These are phyloP conservation scores for Colletotrichum sp. DNA, from an alignment of 2,329 filamentous ascomycete genomes.

Conservation along the genomic window DNA sequence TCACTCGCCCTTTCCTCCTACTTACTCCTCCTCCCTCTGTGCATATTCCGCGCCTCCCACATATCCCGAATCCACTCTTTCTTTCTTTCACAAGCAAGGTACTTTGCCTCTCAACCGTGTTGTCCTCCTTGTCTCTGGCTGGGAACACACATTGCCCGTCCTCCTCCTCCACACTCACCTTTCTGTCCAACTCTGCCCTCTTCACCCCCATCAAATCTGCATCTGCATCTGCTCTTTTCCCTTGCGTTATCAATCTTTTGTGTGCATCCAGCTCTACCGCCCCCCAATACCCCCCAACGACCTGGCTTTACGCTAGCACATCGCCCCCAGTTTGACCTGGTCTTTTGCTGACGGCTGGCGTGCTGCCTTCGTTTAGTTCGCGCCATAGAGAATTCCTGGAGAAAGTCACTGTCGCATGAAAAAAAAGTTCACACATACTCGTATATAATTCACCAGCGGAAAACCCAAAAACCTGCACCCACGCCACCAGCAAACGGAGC, in stretches of 20 bases:
- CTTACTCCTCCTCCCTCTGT: background rate
- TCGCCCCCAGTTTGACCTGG: background rate
- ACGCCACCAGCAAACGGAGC: background rate
- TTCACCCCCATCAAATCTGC: background rate
- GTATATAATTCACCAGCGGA: constrained; percentile 18
- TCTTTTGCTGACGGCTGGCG: constrained; percentile 15
- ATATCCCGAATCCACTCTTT: constrained; percentile 1
- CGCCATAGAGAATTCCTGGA: constrained; percentile 21
- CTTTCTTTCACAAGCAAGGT: constrained; percentile 9
- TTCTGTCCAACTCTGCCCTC: background rate
- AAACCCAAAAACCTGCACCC: background rate
- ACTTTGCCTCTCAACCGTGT: background rate
- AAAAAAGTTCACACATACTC: constrained; percentile 13
- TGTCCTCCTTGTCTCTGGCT: background rate
- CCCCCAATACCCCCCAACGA: background rate
- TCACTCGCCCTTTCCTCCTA: background rate
- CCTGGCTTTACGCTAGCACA: background rate
- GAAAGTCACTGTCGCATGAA: constrained; percentile 15
- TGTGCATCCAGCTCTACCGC: background rate
- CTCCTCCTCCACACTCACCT: background rate
- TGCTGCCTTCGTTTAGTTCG: constrained; percentile 14
- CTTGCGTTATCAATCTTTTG: background rate
- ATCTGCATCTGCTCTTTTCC: background rate
- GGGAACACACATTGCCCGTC: background rate
- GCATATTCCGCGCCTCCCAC: background rate